Conservation (phyloP, 495 filamentous ascomycete genomes). For the Massariosphaeria phaeospora region DNA sequence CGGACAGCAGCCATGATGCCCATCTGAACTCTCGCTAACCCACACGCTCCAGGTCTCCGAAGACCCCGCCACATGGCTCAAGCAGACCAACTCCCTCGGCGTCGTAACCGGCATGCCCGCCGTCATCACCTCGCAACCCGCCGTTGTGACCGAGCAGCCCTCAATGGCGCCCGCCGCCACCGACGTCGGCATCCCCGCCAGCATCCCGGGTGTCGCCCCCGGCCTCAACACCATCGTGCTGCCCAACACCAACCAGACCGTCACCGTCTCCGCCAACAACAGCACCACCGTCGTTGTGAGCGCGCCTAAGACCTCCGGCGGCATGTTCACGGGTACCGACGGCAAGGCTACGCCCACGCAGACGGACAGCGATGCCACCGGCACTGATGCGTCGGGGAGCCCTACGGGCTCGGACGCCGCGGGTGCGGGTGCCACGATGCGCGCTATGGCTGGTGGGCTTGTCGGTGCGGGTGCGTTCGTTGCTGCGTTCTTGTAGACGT, state of each 20-base stretch:
- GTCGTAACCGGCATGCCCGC: slow-evolving; percentile 50
- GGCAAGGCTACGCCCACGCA: slow-evolving; percentile 4
- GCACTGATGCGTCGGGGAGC: neutral
- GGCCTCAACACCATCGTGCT: slow-evolving; percentile 32
- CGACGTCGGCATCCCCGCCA: slow-evolving; percentile 4
- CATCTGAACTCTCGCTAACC: no score
- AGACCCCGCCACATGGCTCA: slow-evolving; percentile 43
- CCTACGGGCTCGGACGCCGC: slow-evolving; percentile 4
- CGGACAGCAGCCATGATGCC: no score
- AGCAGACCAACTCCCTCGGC: slow-evolving; percentile 52
- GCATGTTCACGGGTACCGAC: neutral
- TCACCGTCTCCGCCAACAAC: slow-evolving; percentile 29
- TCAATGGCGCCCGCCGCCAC: slow-evolving; percentile 20
- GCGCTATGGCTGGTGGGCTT: slow-evolving; percentile 15
- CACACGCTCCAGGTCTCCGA: slow-evolving; percentile 5
- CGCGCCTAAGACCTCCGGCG: neutral
- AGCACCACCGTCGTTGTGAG: slow-evolving; percentile 22
- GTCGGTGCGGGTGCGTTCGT: slow-evolving; percentile 29
- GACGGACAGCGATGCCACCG: slow-evolving; percentile 6
- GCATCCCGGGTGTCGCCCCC: slow-evolving; percentile 45
- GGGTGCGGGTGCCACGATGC: slow-evolving; percentile 26
- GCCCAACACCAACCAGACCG: slow-evolving; percentile 13
- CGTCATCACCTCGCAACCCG: slow-evolving; percentile 36
- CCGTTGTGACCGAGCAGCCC: slow-evolving; percentile 43
- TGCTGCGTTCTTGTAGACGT: slow-evolving; percentile 29